Evolutionary conservation across 2,329 filamentous ascomycete genomes (phyloP).

Genomic region (Cadophora sp.): DNA sequence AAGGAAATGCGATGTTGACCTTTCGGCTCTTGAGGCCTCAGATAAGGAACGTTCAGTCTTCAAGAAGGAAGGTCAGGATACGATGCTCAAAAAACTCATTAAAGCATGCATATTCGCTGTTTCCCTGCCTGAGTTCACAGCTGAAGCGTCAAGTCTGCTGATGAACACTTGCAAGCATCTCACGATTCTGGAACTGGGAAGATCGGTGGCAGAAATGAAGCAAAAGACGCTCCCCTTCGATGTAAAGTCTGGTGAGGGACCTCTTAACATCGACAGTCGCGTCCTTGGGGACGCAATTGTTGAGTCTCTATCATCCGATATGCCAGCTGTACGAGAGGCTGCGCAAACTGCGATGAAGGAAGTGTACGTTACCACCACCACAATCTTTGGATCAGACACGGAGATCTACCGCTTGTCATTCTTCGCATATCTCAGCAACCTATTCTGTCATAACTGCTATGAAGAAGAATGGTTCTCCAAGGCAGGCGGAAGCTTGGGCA

Average conservation of each 20-base stretch:
- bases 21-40: conserved; percentile 74
- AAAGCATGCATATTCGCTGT: conserved; percentile 88
- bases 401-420: conserved; percentile 80
- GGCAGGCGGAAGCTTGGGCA: conserved; percentile 88
- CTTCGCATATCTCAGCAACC: conserved; percentile 81
- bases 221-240: conserved; percentile 81
- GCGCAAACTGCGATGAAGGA: conserved; percentile 80
- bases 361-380: conserved; percentile 76
- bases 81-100: conserved; percentile 81
- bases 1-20: conserved; percentile 73
- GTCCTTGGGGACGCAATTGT: conserved; percentile 89
- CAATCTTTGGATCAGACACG: conserved; percentile 78
- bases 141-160: conserved; percentile 77
- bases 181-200: conserved; percentile 86
- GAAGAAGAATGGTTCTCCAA: conserved; percentile 99
- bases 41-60: conserved; percentile 83
- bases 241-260: conserved; percentile 84
- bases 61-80: conserved; percentile 87
- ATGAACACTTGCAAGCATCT: conserved; percentile 88
- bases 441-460: conserved; percentile 93
- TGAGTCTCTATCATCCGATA: conserved; percentile 87
- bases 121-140: conserved; percentile 80
- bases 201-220: conserved; percentile 81
- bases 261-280: conserved; percentile 84
- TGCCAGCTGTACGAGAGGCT: conserved; percentile 78